These are phyloP conservation scores for Torrubiellomyces zombiae DNA, from an alignment of 2,329 filamentous ascomycete species.

Conservation along the genomic window DNA sequence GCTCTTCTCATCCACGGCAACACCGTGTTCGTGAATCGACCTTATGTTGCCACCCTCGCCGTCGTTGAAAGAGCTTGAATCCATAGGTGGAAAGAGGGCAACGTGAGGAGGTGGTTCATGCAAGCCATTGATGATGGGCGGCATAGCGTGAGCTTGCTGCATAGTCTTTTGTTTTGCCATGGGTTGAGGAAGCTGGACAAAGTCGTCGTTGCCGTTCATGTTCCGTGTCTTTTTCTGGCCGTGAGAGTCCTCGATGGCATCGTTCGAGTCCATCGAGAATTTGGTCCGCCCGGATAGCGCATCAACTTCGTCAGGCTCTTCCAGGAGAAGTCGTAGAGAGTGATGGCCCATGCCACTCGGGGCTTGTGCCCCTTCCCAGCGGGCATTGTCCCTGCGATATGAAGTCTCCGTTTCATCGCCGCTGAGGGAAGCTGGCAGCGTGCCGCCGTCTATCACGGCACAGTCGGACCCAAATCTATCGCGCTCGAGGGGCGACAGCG, in stretches of 20 bases:
- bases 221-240: constrained; percentile 38
- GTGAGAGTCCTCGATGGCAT: constrained; percentile 25
- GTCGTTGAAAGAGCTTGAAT: constrained; percentile 36
- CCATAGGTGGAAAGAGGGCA: constrained; percentile 46
- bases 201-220: constrained; percentile 38
- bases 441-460: constrained; percentile 4
- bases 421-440: constrained; percentile 6
- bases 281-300: constrained; percentile 22
- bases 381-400: constrained; percentile 8
- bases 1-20: constrained; percentile 10
- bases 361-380: constrained; percentile 10
- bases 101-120: constrained; percentile 44
- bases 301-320: constrained; percentile 20
- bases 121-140: constrained; percentile 49
- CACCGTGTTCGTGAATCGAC: constrained; percentile 22
- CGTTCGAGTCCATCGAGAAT: constrained; percentile 27
- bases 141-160: constrained; percentile 36
- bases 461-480: constrained; percentile 15
- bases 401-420: constrained; percentile 7
- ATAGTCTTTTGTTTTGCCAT: constrained; percentile 47
- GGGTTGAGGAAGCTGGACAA: constrained; percentile 46
- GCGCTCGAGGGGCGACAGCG: constrained; percentile 35
- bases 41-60: constrained; percentile 25
- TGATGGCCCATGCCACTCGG: constrained; percentile 12
- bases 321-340: constrained; percentile 24